Evolutionary conservation across 345 rosid genomes (phyloP).

Genomic region (Eucalyptus tenuipes): DNA sequence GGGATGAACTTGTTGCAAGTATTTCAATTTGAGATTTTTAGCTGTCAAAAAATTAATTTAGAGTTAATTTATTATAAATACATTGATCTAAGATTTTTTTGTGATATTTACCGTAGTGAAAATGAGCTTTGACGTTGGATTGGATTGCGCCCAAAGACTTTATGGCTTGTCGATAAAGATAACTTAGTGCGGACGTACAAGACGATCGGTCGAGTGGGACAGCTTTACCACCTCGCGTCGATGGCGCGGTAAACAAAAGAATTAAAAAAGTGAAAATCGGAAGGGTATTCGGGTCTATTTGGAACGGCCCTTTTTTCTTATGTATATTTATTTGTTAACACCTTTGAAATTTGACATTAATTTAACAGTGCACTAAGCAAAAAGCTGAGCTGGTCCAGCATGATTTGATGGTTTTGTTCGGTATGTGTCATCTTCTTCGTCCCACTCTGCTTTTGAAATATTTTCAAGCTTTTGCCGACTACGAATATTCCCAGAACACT

Average conservation of each 20-base stretch:
- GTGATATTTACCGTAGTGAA: neutral
- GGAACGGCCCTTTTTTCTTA: neutral
- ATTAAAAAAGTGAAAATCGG: neutral
- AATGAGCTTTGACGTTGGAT: neutral
- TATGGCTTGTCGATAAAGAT: neutral
- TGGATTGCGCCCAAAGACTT: neutral
- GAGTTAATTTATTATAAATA: too few relatives aligned
- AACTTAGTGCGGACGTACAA: neutral
- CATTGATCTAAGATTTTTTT: too few relatives aligned
- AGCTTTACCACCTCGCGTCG: neutral
- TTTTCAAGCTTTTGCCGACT: neutral
- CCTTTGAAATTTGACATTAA: neutral
- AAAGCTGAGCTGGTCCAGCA: slow-evolving; percentile 54
- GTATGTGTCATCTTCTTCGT: neutral
- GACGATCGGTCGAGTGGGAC: neutral
- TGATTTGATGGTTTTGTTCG: slow-evolving; percentile 53
- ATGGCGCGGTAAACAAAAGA: neutral
- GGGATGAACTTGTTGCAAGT: too few relatives aligned
- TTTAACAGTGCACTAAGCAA: neutral
- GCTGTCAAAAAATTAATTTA: too few relatives aligned
- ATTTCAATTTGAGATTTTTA: too few relatives aligned
- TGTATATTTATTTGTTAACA: neutral
- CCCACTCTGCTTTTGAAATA: neutral
- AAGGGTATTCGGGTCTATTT: neutral
- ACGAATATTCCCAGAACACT: neutral